Evolutionary conservation across 2,329 filamentous ascomycete genomes (phyloP), one percentile per base, ranked within the genome.

Genomic region (Mycosphaerella sp.): DNA sequence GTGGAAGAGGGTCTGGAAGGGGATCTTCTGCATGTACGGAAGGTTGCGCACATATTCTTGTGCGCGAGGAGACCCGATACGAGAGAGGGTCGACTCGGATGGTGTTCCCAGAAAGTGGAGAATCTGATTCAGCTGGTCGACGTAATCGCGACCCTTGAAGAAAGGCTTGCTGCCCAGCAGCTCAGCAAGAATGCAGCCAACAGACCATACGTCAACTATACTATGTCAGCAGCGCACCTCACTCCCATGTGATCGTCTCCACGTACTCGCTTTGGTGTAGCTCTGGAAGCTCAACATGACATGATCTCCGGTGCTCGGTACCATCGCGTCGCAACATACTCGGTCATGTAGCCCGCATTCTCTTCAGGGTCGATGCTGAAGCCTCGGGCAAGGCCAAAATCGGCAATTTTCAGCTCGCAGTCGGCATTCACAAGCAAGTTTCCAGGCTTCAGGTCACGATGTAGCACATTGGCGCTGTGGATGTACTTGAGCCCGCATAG

Each of bases 191-290:
- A 98, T 98, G 70, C 93, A 98, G 58, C 93, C 93, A 42, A 98
- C 92, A 7, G 93, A 98, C 93, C 93, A 98, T 34, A 98, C 92
- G 70, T 98, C 93, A 74, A 98, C 92, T 97, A 55, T 10, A 50
- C 32, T 29, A 26, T 53, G 59, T 61, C 21, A 60, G 48, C 31
- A 40, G 54, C 21, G 42, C 26, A 39, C 21, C 36, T 40, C 34
- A 34, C 12, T 11, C 21, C 39, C 10, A 41, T 26, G 6, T 14
- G 8, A 17, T 32, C 42, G 40, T 6, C 11, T n/a, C 38, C 5
- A 92, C 91, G 54, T 83, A 97, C 93, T 98, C 64, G 93, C 93
- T 89, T 98, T 98, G 67, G 93, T 98, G 74, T 98, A 98, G 77
- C 90, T 96, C 75, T 97, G 92, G 82, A 98, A 98, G 78, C 90